Percentiles rank a stretch among this genome's conserved stretches.
Conservation (phyloP, 2,329 filamentous ascomycete species). For the Pseudocercospora macadamiae region DNA sequence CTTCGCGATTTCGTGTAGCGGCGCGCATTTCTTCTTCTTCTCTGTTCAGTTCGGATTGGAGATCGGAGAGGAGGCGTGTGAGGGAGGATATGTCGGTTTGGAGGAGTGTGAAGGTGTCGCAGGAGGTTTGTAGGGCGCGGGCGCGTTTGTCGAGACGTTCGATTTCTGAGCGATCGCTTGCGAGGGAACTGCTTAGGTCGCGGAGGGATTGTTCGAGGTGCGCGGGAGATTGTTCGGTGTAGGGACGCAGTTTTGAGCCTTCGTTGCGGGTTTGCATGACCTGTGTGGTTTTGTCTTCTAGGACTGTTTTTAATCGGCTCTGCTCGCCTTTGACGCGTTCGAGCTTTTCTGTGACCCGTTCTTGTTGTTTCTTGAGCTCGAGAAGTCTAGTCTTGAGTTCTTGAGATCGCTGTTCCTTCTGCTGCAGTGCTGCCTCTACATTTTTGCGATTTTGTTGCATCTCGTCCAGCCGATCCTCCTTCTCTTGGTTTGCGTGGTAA, state of each 20-base stretch:
- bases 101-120: slow-evolving; percentile 85
- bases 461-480: slow-evolving; percentile 76
- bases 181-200: slow-evolving; percentile 78
- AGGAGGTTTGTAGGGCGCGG: slow-evolving; percentile 88
- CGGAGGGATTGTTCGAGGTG: slow-evolving; percentile 79
- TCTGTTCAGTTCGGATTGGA: slow-evolving; percentile 78
- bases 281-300: slow-evolving; percentile 72
- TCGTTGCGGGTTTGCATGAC: slow-evolving; percentile 78
- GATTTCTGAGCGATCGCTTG: slow-evolving; percentile 79
- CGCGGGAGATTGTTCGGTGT: slow-evolving; percentile 85
- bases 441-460: slow-evolving; percentile 78
- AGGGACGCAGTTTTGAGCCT: slow-evolving; percentile 85
- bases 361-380: slow-evolving; percentile 79
- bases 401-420: slow-evolving; percentile 84
- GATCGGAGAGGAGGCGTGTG: slow-evolving; percentile 86
- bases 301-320: slow-evolving; percentile 68
- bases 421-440: slow-evolving; percentile 78
- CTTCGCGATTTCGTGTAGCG: slow-evolving; percentile 80
- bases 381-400: slow-evolving; percentile 81
- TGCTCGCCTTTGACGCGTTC: slow-evolving; percentile 84
- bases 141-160: slow-evolving; percentile 83
- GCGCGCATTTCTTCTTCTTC: slow-evolving; percentile 88
- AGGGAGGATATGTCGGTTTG: slow-evolving; percentile 83
- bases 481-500: slow-evolving; percentile 82
- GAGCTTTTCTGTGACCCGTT: slow-evolving; percentile 78